Evolutionary conservation across 2,329 filamentous ascomycete species (phyloP).

Genomic region (Phaeoacremonium minimum): DNA sequence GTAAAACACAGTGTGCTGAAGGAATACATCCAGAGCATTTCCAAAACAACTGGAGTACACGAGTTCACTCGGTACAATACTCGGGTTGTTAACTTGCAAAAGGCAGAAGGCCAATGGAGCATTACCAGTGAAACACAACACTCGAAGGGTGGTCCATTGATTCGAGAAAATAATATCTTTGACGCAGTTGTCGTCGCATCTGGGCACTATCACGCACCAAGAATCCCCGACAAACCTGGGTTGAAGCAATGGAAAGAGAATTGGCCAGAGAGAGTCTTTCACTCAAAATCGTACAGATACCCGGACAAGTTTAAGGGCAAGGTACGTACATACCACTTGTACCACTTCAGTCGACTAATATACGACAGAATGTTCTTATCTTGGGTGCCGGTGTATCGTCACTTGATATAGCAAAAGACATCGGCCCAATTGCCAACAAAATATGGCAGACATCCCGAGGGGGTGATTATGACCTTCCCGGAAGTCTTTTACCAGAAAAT

Average conservation of each 20-base stretch:
- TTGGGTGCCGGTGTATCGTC: conserved; percentile 47
- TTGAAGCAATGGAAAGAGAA: conserved; percentile 50
- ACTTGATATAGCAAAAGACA: conserved; percentile 35
- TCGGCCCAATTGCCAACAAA: conserved; percentile 26
- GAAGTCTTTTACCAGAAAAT: conserved; percentile 47
- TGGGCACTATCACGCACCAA: conserved; percentile 63
- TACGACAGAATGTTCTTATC: conserved; percentile 41
- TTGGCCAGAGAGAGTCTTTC: conserved; percentile 50
- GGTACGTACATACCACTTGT: too few species aligned
- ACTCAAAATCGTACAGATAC: conserved; percentile 69
- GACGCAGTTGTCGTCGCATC: conserved; percentile 63
- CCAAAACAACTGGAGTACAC: conserved; percentile 43
- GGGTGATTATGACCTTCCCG: conserved; percentile 55
- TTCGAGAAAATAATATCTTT: conserved; percentile 36
- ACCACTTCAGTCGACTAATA: too few species aligned
- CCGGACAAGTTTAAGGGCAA: conserved; percentile 51
- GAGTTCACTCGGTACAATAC: conserved; percentile 50
- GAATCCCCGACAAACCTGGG: conserved; percentile 56
- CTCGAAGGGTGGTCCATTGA: conserved; percentile 10
- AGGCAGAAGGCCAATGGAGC: conserved; percentile 43
- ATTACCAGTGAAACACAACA: conserved; percentile 43
- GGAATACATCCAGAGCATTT: conserved; percentile 58
- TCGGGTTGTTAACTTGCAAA: conserved; percentile 47
- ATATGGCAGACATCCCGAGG: conserved; percentile 51
- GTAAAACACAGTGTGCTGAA: conserved; percentile 53